These are phyloP conservation scores for Mollisia scopiformis DNA, from an alignment of 2,329 filamentous ascomycete genomes.

Conservation along the genomic window DNA sequence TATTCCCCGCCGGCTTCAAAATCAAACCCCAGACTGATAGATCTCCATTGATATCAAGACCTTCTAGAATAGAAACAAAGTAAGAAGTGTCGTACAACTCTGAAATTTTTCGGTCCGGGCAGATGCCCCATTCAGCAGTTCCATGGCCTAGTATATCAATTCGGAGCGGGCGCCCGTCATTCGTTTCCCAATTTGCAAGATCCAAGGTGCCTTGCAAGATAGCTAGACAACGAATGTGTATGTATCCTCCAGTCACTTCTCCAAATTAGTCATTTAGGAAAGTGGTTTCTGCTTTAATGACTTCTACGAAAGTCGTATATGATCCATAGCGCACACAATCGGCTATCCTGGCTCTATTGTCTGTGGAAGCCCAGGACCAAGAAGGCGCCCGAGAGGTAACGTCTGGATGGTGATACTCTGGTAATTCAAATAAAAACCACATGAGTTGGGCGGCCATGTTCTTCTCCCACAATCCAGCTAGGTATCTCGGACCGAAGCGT, in stretches of 20 bases:
- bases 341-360: background rate
- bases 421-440: background rate
- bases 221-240: background rate
- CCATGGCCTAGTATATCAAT: background rate
- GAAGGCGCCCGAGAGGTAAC: background rate
- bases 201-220: background rate
- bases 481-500: background rate
- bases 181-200: background rate
- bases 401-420: background rate
- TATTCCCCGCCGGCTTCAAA: background rate
- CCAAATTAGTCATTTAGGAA: background rate
- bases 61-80: background rate
- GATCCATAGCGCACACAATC: background rate
- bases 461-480: constrained; percentile 1
- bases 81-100: background rate
- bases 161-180: background rate
- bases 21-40: background rate
- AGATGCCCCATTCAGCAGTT: background rate
- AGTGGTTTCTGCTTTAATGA: background rate
- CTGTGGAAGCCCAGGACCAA: constrained; percentile 2
- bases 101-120: background rate
- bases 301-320: background rate
- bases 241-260: background rate
- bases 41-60: background rate
- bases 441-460: background rate